phyloP scores from a whole-genome alignment of 768 basidiomycete species.

The Podaxis sp. region DNA sequence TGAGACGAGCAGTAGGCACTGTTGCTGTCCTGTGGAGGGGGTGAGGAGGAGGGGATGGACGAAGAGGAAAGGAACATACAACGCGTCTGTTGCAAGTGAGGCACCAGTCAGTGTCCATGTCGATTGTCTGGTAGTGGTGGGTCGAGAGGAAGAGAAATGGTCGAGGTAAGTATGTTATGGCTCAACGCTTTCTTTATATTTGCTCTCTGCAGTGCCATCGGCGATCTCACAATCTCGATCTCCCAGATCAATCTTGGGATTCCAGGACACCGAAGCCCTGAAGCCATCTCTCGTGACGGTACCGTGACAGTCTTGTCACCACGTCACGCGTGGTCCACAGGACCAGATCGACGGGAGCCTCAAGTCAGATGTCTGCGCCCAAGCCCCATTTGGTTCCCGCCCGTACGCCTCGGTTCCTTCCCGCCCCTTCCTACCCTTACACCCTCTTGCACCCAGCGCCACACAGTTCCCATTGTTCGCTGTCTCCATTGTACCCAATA shows the following conservation, averaged over 20 bases:
- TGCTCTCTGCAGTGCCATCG: constrained; percentile 1
- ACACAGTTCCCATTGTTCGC: background rate
- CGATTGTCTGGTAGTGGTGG: constrained; percentile 22
- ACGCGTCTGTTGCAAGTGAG: constrained; percentile 61
- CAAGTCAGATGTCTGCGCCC: background rate
- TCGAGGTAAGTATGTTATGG: constrained; percentile 12
- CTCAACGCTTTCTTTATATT: constrained; percentile 3
- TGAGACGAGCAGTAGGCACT: constrained; percentile 54
- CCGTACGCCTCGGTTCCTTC: constrained; percentile 4
- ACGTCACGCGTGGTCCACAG: background rate
- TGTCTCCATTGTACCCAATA: background rate
- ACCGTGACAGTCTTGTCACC: background rate
- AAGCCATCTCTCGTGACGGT: background rate
- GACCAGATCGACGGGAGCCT: constrained; percentile 6
- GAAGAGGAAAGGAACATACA: constrained; percentile 36
- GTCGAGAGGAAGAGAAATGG: constrained; percentile 18
- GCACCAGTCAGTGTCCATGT: constrained; percentile 74
- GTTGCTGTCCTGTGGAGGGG: constrained; percentile 28
- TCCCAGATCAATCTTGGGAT: constrained; percentile 10
- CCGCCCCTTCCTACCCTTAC: background rate
- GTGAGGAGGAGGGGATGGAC: constrained; percentile 20
- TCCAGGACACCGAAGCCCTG: background rate
- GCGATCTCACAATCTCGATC: constrained; percentile 10
- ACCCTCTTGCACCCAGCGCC: background rate
- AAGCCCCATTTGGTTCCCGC: constrained; percentile 12